phyloP scores from a whole-genome alignment of 495 filamentous ascomycete genomes.

The Penicillium silybi region DNA sequence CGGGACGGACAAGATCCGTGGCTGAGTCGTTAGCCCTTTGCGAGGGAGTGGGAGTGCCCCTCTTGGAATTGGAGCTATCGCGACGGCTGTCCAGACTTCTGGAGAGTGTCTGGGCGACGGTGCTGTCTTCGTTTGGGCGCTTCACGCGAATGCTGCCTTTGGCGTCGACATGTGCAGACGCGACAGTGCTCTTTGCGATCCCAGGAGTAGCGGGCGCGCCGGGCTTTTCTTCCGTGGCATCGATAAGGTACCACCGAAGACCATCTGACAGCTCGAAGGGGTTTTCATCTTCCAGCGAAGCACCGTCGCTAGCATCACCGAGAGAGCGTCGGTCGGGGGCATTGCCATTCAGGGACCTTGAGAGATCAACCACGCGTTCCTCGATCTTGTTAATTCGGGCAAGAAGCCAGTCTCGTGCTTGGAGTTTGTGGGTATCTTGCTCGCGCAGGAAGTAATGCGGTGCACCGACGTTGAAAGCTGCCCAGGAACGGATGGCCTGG shows the following conservation, averaged over 20 bases:
- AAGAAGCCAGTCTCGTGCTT: conserved; percentile 84
- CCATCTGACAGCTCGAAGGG: conserved; percentile 96
- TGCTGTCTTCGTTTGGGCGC: conserved; percentile 48
- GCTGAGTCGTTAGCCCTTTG: conserved; percentile 35
- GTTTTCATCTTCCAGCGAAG: conserved; percentile 85
- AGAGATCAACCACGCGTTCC: conserved; percentile 89
- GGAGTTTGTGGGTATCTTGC: conserved; percentile 81
- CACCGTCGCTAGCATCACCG: conserved; percentile 51
- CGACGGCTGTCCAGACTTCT: conserved; percentile 87
- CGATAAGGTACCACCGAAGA: conserved; percentile 90
- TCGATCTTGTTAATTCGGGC: conserved; percentile 91
- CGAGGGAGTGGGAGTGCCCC: conserved; percentile 43
- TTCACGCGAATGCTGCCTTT: conserved; percentile 64
- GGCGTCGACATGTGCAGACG: conserved; percentile 81
- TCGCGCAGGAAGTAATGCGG: conserved; percentile 97
- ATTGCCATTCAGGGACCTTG: conserved; percentile 60
- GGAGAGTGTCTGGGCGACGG: conserved; percentile 71
- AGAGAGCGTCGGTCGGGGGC: conserved; percentile 56
- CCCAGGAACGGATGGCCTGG: conserved; percentile 91
- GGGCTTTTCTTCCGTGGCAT: conserved; percentile 88
- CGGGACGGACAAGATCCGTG: conserved; percentile 34
- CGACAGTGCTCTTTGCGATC: conserved; percentile 82
- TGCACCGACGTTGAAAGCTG: conserved; percentile 94
- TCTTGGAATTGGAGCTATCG: conserved; percentile 78
- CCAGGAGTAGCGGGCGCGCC: conserved; percentile 93